phyloP scores from a whole-genome alignment of 257 asterid species.

The Nicotiana attenuata region DNA sequence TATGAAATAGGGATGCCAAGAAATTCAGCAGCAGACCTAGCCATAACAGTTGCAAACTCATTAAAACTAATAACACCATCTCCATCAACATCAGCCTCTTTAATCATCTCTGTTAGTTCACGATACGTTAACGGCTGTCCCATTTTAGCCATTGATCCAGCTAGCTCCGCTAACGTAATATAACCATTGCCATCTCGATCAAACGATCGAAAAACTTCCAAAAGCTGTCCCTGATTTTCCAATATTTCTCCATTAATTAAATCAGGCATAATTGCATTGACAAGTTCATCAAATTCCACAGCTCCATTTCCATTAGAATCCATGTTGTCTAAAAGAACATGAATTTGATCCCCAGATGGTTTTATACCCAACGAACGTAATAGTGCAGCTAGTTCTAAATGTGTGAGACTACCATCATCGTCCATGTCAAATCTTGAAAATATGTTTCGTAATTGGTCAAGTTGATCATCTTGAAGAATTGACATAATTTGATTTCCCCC shows the following conservation, averaged over 20 bases:
- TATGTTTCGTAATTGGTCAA: conserved; percentile 54
- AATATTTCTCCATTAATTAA: conserved; percentile 47
- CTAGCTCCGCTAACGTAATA: conserved; percentile 83
- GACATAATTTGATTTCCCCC: conserved; percentile 13
- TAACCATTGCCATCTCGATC: conserved; percentile 91
- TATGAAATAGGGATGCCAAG: conserved; percentile 46
- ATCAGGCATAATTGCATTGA: conserved; percentile 55
- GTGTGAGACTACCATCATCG: conserved; percentile 90
- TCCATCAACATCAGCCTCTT: conserved; percentile 80
- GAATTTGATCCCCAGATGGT: conserved; percentile 78
- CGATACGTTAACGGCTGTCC: conserved; percentile 79
- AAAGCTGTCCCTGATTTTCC: conserved; percentile 59
- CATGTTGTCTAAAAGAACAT: conserved; percentile 50
- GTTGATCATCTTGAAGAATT: conserved; percentile 42
- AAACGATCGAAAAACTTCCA: conserved; percentile 70
- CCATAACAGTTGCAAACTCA: conserved; percentile 68
- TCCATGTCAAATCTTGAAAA: conserved; percentile 89
- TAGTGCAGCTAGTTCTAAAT: conserved; percentile 77
- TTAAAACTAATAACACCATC: conserved; percentile 77
- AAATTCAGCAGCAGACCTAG: conserved; percentile 64
- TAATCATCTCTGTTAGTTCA: conserved; percentile 77
- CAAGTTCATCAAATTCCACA: conserved; percentile 76
- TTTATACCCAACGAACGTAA: conserved; percentile 77
- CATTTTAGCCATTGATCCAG: conserved; percentile 87
- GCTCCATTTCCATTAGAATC: conserved; percentile 87